Evolutionary conservation across 108 stramenopile species (phyloP).

Genomic region (Ochromonas danica): DNA sequence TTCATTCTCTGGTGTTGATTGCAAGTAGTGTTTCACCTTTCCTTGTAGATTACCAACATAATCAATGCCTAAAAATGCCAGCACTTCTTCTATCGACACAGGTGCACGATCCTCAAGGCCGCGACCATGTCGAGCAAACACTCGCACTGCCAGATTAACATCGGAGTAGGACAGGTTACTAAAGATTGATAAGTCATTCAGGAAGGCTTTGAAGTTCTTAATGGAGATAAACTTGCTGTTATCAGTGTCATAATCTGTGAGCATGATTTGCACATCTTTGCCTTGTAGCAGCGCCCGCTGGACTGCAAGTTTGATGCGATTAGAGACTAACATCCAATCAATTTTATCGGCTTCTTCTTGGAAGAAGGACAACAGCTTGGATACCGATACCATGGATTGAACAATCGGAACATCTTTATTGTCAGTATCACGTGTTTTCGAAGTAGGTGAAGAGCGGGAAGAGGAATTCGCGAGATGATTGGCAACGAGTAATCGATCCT

Average conservation of each 20-base stretch:
- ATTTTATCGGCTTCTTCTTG: constrained; percentile 30
- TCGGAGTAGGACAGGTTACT: neutral
- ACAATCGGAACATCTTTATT: neutral
- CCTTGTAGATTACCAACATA: constrained; percentile 34
- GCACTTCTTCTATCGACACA: neutral
- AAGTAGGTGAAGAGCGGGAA: neutral
- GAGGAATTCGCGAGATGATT: neutral
- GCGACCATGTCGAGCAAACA: neutral
- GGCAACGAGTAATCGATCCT: neutral
- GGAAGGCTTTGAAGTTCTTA: constrained; percentile 20
- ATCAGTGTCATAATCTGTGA: constrained; percentile 38
- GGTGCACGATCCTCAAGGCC: neutral
- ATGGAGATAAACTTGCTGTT: constrained; percentile 26
- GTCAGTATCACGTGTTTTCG: neutral
- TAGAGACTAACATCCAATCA: constrained; percentile 25
- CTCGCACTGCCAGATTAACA: neutral
- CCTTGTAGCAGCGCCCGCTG: constrained; percentile 36
- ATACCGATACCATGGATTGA: constrained; percentile 21
- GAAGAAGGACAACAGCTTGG: constrained; percentile 32
- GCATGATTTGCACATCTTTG: constrained; percentile 24
- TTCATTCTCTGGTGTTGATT: neutral
- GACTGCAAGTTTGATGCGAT: neutral
- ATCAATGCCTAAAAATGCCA: neutral
- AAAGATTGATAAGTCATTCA: constrained; percentile 27
- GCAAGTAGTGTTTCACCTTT: neutral